Conservation (phyloP, 169 alveolate genomes). For the Perkinsus marinus region DNA sequence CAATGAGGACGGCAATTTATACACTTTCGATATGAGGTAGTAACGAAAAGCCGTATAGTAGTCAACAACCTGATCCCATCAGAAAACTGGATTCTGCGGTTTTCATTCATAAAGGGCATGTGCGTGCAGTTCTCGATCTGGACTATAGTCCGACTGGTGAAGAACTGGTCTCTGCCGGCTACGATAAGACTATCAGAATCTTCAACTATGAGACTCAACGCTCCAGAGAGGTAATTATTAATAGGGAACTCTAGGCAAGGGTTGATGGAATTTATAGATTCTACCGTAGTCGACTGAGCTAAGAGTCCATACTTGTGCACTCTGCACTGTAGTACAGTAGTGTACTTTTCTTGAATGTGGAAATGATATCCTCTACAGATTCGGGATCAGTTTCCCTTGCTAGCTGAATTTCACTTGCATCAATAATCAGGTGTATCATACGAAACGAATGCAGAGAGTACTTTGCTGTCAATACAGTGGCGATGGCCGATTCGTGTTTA, state of each 20-base stretch:
- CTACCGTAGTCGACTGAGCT: no score
- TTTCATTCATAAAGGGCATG: neutral
- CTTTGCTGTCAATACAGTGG: conserved; percentile 71
- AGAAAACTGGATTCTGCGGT: neutral
- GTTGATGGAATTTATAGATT: no score
- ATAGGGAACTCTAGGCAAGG: no score
- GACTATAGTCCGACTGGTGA: conserved; percentile 91
- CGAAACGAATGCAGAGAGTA: conserved; percentile 88
- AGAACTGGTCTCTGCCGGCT: conserved; percentile 91
- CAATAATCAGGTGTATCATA: conserved; percentile 89
- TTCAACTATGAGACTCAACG: conserved; percentile 38
- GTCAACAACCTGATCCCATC: neutral
- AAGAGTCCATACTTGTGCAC: no score
- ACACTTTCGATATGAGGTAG: conserved; percentile 93
- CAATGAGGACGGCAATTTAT: conserved; percentile 90
- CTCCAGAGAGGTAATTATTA: neutral
- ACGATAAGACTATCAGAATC: conserved; percentile 89
- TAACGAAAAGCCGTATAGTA: neutral
- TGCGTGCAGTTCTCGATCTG: conserved; percentile 54
- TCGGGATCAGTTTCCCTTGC: no score
- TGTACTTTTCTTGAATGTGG: no score
- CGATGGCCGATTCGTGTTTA: conserved; percentile 81
- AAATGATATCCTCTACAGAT: no score
- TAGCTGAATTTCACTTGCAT: conserved; percentile 60
- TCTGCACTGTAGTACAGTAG: no score